A percentile compares a stretch with the other conserved stretches of the same genome.
Evolutionary conservation across 2,329 filamentous ascomycete species (phyloP).

Genomic region (Claviceps monticola): DNA sequence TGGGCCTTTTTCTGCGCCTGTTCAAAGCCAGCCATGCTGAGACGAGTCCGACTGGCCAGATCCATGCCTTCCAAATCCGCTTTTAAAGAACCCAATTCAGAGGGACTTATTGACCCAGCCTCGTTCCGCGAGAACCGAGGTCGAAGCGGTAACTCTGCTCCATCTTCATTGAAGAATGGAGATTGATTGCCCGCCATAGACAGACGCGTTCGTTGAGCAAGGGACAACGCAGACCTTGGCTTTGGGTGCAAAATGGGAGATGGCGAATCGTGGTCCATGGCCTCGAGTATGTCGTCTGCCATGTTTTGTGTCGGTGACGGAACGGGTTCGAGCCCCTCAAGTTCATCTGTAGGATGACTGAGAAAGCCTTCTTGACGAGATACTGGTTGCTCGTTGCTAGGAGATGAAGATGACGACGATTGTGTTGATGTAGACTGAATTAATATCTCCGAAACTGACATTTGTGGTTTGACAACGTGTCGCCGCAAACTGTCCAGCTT

Average conservation of each 20-base stretch:
- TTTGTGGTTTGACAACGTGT: conserved; percentile 15
- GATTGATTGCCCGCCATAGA: conserved; percentile 56
- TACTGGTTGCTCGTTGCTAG: background rate
- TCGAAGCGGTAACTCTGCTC: conserved; percentile 11
- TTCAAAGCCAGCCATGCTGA: conserved; percentile 49
- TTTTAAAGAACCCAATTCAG: background rate
- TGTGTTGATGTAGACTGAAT: background rate
- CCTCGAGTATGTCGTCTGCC: conserved; percentile 42
- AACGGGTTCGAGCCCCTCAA: background rate
- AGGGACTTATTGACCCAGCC: background rate
- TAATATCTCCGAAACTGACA: conserved; percentile 12
- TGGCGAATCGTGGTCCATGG: conserved; percentile 39
- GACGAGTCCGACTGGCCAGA: conserved; percentile 42
- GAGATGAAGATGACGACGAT: background rate
- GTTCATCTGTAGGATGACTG: background rate
- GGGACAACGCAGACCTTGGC: conserved; percentile 42
- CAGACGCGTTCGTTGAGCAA: conserved; percentile 67
- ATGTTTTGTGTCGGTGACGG: conserved; percentile 33
- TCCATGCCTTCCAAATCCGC: conserved; percentile 23
- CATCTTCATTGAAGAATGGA: conserved; percentile 18
- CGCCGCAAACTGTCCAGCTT: conserved; percentile 11
- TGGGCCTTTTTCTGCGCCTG: conserved; percentile 47
- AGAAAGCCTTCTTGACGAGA: background rate
- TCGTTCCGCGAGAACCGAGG: conserved; percentile 3
- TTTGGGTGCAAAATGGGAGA: conserved; percentile 38